Evolutionary conservation across 257 asterid species (phyloP).

Genomic region (Verbascum thapsus): DNA sequence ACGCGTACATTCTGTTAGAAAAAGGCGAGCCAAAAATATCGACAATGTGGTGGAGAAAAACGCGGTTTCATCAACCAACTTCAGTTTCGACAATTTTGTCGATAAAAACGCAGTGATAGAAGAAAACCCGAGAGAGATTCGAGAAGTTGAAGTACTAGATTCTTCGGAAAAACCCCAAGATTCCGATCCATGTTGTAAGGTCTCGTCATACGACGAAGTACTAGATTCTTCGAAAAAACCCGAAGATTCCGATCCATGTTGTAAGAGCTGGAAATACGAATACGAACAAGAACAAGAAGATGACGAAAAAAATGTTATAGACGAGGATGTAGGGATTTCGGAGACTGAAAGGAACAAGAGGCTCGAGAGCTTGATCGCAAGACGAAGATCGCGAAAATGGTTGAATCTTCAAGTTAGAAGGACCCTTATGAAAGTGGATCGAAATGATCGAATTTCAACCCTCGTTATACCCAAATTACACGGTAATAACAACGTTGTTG

Average conservation of each 20-base stretch:
- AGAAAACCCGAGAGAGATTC: slow-evolving; percentile 56
- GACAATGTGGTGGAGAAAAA: slow-evolving; percentile 40
- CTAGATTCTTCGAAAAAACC: slow-evolving; percentile 18
- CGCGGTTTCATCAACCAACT: slow-evolving; percentile 34
- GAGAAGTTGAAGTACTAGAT: slow-evolving; percentile 46
- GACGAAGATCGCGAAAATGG: slow-evolving; percentile 68
- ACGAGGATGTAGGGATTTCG: slow-evolving; percentile 58
- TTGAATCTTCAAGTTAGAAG: slow-evolving; percentile 49
- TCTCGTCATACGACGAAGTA: no score
- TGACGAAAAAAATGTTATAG: slow-evolving; percentile 50
- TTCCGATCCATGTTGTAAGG: slow-evolving; percentile 20
- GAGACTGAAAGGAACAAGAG: slow-evolving; percentile 73
- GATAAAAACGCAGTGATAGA: slow-evolving; percentile 49
- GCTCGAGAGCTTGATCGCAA: slow-evolving; percentile 88
- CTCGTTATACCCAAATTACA: slow-evolving; percentile 45
- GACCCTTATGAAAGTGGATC: slow-evolving; percentile 49
- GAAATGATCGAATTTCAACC: slow-evolving; percentile 41
- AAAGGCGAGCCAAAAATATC: slow-evolving; percentile 50
- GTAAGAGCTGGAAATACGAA: slow-evolving; percentile 41
- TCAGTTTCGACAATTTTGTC: slow-evolving; percentile 28
- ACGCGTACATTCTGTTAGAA: slow-evolving; percentile 72
- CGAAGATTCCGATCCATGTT: slow-evolving; percentile 27
- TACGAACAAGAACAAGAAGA: slow-evolving; percentile 33
- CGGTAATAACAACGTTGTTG: slow-evolving; percentile 20
- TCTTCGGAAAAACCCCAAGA: slow-evolving; percentile 19